Base-by-base conservation (phyloP, 345 rosid genomes). In the Corchorus capsularis region DNA sequence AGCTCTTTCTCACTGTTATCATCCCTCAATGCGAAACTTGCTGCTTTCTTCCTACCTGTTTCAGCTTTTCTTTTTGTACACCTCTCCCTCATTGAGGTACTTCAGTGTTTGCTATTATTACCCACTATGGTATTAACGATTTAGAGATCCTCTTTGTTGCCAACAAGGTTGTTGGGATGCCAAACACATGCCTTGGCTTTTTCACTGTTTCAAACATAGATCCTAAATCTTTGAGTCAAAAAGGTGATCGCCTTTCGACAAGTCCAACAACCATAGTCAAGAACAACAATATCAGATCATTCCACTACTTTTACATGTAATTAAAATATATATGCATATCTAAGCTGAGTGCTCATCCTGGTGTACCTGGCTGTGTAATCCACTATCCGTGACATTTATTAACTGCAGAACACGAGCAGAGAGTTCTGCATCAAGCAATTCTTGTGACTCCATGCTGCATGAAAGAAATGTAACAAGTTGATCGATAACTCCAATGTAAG, bases 361-460 rank as follows among this genome's bases (percentile, higher is more conserved):
- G 60, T 54, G 71, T 80, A 93, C 98, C 97, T 94, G 98, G 81
- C 85, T 81, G 79, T 91, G 99, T 41, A 88, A 83, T 78, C 98
- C 98, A 87, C 92, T 92, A 79, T 96, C 99, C 70, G 90, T 90
- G 79, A 96, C 90, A 81, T 87, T 90, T 71, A 94, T 92, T 79
- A 96, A 86, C 86, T 87, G 97, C 89, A 96, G 82, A 82, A 96
- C 93, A 82, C 97, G 98, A 77, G 99, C 99, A 59, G 99, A 91
- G 79, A 96, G 98, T 82, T 96, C 99, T 8, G 99, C 99, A 86
- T 96, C 99, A 79, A 96, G 91, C 79, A 90, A 87, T 86, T 96
- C 99, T 80, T 91, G 99, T 32, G 97, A 87, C 84, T 96, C 99
- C 88, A 80, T 79, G 71, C 99, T 96, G 94, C 88, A 86, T 22